phyloP scores from a whole-genome alignment of 2,329 filamentous ascomycete genomes.

The Bipolaris cookei region DNA sequence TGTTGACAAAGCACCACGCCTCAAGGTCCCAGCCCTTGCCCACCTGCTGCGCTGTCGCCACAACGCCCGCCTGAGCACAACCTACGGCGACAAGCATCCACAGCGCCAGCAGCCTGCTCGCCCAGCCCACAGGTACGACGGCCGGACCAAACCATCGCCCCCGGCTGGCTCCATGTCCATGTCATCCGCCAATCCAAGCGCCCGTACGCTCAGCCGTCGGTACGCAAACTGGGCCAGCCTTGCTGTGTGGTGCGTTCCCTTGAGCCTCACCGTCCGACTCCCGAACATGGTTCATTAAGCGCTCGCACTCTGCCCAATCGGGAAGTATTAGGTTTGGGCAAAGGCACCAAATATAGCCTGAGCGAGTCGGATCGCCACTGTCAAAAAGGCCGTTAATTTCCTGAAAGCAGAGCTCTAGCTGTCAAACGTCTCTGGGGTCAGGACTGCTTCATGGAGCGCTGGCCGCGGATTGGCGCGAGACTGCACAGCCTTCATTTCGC shows the following conservation, averaged over 20 bases:
- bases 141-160: conserved; percentile 8
- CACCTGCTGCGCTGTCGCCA: conserved; percentile 29
- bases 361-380: conserved; percentile 30
- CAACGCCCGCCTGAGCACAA: neutral
- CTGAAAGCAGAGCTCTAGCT: conserved; percentile 25
- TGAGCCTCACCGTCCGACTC: conserved; percentile 42
- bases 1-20: conserved; percentile 20
- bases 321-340: conserved; percentile 35
- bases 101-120: conserved; percentile 26
- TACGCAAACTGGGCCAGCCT: conserved; percentile 22
- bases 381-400: conserved; percentile 42
- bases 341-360: conserved; percentile 43
- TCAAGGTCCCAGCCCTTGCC: conserved; percentile 43
- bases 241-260: conserved; percentile 15
- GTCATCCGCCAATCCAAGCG: conserved; percentile 38
- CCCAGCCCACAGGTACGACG: conserved; percentile 8
- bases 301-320: conserved; percentile 27
- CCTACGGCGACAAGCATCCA: conserved; percentile 5
- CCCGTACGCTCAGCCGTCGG: conserved; percentile 38
- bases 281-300: conserved; percentile 38
- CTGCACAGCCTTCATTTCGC: conserved; percentile 23
- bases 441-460: conserved; percentile 25
- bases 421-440: conserved; percentile 28
- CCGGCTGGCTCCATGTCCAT: too few species aligned
- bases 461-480: conserved; percentile 21